Evolutionary conservation across 106 monocot genomes (phyloP), one percentile per base, ranked within the genome.

Genomic region (Dendrobium nobile): DNA sequence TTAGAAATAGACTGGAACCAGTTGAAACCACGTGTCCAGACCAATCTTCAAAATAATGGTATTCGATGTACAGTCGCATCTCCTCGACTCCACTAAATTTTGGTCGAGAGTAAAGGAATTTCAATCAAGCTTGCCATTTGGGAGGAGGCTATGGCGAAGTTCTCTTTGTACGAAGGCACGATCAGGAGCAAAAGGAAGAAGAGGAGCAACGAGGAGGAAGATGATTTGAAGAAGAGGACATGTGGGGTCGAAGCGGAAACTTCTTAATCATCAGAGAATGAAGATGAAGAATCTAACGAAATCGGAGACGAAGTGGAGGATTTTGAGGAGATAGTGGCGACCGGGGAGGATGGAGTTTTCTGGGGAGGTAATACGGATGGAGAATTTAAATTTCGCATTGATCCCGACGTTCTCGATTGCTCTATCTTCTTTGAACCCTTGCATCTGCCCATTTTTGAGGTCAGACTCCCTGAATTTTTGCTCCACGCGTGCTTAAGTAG

Each of bases 401-500:
- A 95, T 45, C 31, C 83, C 86, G 92, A 95, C 28, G 68, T 82
- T 19, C 85, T 95, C 5, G 89, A 92, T 28, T 95, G 95, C 85
- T 79, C 87, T 54, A 85, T 95, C 68, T 95, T 90, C 88, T 95
- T 37, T 75, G 83, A 91, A 47, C 77, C 85, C 74, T 68, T 95
- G 47, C 41, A 79, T 10, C 87, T 91, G 0, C 92, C 90, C 6
- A 72, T 95, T 8, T 5, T 7, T 47, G 8, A 47, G 45, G 45
- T 47, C 45, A 47, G 45, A 47, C 45, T 47, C 6, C 45, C 13
- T 56, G 0, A 13, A 56, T 3, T 0, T 17, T 56, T 56, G 10
- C 56, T 56, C 13, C 13, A 0, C 17, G 0, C 17, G 45, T 47
- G 9, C 45, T 47, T 6, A 9, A 47, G 6, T 47, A 31, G 1